Base-by-base conservation (phyloP, 495 filamentous ascomycete genomes). In the Penicillium desertorum region DNA sequence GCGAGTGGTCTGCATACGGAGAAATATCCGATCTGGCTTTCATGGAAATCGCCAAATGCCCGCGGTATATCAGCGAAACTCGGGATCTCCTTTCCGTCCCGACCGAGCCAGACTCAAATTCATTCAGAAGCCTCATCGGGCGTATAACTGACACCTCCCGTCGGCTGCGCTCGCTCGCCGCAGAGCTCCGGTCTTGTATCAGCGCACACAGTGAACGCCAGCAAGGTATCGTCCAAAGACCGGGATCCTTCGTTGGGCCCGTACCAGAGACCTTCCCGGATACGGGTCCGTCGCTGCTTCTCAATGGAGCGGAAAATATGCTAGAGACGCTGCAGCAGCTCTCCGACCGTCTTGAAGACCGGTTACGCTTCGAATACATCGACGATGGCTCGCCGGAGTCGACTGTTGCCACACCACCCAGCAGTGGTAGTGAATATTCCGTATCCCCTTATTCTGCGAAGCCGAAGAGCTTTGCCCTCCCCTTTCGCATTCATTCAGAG, bases 1-100 rank as follows among this genome's bases (percentile, higher is more conserved):
- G 65, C 11, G 65, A 65, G 19, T 63, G 60, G 63, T 59, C 61
- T 14, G 58, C 51, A 0, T 72, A 68, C 51, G 63, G 62, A 4
- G 53, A 62, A 16, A 59, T 62, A 29, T 63, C 57, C 5, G 69
- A 72, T 19, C 57, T 62, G 9, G 57, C 54, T 0, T 71, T 70
- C 23, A 68, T 68, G 57, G 71, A 73, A 44, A 67, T 70, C 12
- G 62, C 57, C 44, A 70, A 70, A 44, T 71, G 67, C 37, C 71
- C 71, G 1, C 58, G 71, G 8, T 71, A 70, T 47, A 65, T 71
- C 32, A 66, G 60, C 23, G 65, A 71, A 23, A 54, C 65, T 1
- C 61, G 60, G 9, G 60, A 67, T 12, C 27, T 68, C n/a, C 54
- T 64, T 29, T 62, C 59, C 0, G 46, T 39, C 11, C 22, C 22